phyloP scores from a whole-genome alignment of 164 flowering plant genomes.

The Vitis rupestris region DNA sequence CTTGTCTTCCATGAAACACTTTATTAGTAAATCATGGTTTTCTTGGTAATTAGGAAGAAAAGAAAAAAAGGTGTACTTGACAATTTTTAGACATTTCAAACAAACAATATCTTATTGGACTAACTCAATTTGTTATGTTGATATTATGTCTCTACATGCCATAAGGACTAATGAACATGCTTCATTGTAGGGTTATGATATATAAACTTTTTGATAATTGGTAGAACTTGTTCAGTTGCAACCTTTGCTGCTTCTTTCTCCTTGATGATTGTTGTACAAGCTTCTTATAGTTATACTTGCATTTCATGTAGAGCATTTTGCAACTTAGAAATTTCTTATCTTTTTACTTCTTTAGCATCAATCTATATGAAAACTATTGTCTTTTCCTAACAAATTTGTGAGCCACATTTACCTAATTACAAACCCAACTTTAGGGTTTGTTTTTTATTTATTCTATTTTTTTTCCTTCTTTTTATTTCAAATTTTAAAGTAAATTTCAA shows the following conservation, averaged over 20 bases:
- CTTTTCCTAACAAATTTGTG: too few relatives aligned
- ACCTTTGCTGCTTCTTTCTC: slow-evolving; percentile 77
- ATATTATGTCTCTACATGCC: too few relatives aligned
- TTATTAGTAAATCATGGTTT: slow-evolving; percentile 66
- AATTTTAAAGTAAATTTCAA: too few relatives aligned
- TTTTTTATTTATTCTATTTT: background rate
- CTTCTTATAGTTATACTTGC: slow-evolving; percentile 66
- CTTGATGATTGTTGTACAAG: slow-evolving; percentile 46
- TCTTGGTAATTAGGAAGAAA: slow-evolving; percentile 40
- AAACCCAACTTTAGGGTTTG: background rate
- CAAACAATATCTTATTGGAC: background rate
- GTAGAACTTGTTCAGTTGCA: slow-evolving; percentile 80
- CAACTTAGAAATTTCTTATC: slow-evolving; percentile 65
- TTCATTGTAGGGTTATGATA: too few relatives aligned
- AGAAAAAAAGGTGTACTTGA: background rate
- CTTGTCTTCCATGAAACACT: slow-evolving; percentile 66
- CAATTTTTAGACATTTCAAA: background rate
- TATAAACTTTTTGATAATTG: slow-evolving; percentile 47
- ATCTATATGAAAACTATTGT: slow-evolving; percentile 28
- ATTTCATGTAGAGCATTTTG: slow-evolving; percentile 59
- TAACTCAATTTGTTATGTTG: background rate
- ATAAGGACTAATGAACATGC: too few relatives aligned
- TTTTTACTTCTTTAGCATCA: slow-evolving; percentile 80
- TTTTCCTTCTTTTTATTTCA: too few relatives aligned
- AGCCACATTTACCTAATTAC: slow-evolving; percentile 5